phyloP scores from a whole-genome alignment of 148 eudicot species.

The Rhododendron mucronatum region DNA sequence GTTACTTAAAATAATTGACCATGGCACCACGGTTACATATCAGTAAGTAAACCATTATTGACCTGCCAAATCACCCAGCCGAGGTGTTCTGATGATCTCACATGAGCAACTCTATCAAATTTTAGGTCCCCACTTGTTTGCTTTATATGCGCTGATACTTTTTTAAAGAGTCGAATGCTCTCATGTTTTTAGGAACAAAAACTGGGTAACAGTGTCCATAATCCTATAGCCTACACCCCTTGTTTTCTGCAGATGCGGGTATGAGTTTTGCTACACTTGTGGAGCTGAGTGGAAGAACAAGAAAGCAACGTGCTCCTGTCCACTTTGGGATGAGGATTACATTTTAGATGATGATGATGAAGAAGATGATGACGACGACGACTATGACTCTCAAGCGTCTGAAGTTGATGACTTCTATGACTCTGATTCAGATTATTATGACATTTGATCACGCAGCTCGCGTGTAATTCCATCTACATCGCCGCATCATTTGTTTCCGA shows the following conservation, averaged over 20 bases:
- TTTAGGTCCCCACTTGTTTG: background rate
- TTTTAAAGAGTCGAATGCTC: background rate
- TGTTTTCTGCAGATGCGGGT: slow-evolving; percentile 29
- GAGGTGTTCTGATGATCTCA: background rate
- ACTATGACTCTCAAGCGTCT: background rate
- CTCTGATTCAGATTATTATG: slow-evolving; percentile 2
- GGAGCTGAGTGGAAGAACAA: slow-evolving; percentile 46
- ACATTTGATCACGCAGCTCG: background rate
- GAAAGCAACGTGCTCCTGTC: slow-evolving; percentile 37
- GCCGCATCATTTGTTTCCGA: background rate
- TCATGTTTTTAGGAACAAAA: background rate
- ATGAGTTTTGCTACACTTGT: slow-evolving; percentile 44
- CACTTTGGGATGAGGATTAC: slow-evolving; percentile 39
- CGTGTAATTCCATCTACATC: background rate
- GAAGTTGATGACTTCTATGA: background rate
- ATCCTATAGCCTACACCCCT: background rate
- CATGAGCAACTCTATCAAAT: background rate
- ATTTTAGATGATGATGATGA: slow-evolving; percentile 15
- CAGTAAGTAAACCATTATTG: background rate
- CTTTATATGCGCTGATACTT: background rate
- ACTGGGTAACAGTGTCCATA: background rate
- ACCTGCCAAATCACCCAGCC: background rate
- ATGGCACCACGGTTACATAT: background rate
- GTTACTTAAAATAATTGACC: background rate
- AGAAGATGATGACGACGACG: slow-evolving; percentile 11